Conservation (phyloP, 805 yeast species). For the Wickerhamomyces queroliae region DNA sequence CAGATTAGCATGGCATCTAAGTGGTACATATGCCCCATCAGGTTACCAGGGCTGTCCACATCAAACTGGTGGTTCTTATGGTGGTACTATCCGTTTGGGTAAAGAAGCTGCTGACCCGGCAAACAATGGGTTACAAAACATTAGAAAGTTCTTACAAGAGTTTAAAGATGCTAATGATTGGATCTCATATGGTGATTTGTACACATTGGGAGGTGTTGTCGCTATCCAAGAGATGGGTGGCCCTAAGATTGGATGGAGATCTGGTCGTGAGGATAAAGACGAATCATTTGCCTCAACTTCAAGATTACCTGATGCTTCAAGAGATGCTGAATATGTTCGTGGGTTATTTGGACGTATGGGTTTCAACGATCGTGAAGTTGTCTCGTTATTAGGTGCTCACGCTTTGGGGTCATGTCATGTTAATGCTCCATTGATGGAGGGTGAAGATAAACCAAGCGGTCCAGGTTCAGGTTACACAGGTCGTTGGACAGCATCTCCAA, state of each 20-base stretch:
- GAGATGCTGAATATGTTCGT: slow-evolving; percentile 60
- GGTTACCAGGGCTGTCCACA: slow-evolving; percentile 34
- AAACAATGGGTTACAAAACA: slow-evolving; percentile 42
- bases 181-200: slow-evolving; percentile 75
- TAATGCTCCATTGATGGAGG: slow-evolving; percentile 22
- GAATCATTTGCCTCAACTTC: slow-evolving; percentile 55
- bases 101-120: slow-evolving; percentile 49
- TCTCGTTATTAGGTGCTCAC: slow-evolving; percentile 72
- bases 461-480: slow-evolving; percentile 77
- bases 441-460: slow-evolving; percentile 9
- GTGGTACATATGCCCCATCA: slow-evolving; percentile 72
- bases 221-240: slow-evolving; percentile 79
- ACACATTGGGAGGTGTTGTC: slow-evolving; percentile 72
- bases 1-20: slow-evolving; percentile 81
- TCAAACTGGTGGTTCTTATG: slow-evolving; percentile 59
- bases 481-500: slow-evolving; percentile 85
- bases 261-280: slow-evolving; percentile 65
- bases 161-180: slow-evolving; percentile 55
- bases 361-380: slow-evolving; percentile 65
- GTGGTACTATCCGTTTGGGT: slow-evolving; percentile 61
- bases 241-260: slow-evolving; percentile 74
- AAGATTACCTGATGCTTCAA: slow-evolving; percentile 67
- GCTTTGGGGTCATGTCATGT: slow-evolving; percentile 73
- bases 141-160: slow-evolving; percentile 49
- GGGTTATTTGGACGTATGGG: slow-evolving; percentile 61